Percentiles rank a stretch among this genome's conserved stretches.
phyloP scores from a whole-genome alignment of 2,329 filamentous ascomycete species.

The Exophiala aquamarina region DNA sequence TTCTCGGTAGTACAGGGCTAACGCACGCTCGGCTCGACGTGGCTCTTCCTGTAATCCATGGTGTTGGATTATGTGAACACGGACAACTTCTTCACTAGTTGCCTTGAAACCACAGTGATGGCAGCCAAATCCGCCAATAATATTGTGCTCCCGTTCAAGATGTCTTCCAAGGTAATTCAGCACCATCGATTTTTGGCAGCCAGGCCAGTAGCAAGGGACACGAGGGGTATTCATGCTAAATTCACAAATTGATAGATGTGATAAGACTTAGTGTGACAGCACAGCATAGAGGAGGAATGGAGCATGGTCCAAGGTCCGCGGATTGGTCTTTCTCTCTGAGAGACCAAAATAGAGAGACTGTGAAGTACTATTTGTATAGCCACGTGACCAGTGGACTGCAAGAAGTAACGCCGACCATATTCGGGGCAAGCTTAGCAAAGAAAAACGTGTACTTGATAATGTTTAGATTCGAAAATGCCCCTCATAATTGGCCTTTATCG shows the following conservation, averaged over 20 bases:
- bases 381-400: too few relatives aligned
- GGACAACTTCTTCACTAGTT: neutral
- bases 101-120: neutral
- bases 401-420: too few relatives aligned
- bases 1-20: neutral
- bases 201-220: slow-evolving; percentile 1
- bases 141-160: neutral
- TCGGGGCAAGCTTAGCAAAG: too few relatives aligned
- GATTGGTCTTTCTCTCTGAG: too few relatives aligned
- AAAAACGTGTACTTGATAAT: too few relatives aligned
- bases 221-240: neutral
- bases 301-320: neutral
- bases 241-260: neutral
- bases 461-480: too few relatives aligned
- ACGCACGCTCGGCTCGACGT: neutral
- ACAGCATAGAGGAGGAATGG: neutral
- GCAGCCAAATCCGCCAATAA: slow-evolving; percentile 1
- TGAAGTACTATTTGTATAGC: too few relatives aligned
- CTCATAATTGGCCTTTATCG: too few relatives aligned
- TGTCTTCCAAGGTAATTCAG: slow-evolving; percentile 2
- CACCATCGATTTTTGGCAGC: slow-evolving; percentile 1
- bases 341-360: too few relatives aligned
- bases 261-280: neutral
- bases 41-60: neutral
- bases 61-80: neutral